Evolutionary conservation across 768 basidiomycete species (phyloP), one percentile per base, ranked within the genome.

Genomic region (Exidia glandulosa): DNA sequence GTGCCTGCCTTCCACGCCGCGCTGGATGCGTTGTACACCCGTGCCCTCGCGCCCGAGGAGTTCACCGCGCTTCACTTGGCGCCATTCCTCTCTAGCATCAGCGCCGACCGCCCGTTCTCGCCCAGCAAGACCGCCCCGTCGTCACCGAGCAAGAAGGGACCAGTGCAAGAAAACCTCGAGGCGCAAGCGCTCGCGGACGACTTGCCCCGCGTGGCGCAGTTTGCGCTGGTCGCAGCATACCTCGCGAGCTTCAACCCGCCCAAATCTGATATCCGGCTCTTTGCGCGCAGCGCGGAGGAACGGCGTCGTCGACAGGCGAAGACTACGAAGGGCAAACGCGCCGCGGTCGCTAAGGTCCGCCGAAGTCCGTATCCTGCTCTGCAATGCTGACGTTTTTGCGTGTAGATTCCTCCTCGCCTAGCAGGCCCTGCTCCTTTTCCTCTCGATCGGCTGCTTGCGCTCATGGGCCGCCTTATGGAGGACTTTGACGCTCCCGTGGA

Each of bases 191-290:
- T 57, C 7, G 45, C 32, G 33, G 57, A 29, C 25, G 50, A 58
- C 23, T 74, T 87, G 34, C 84, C 86, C 1, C 78, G 80, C 3
- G 81, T 88, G 77, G 83, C 84, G 25, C 87, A 87, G 66, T 92
- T 83, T 65, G 76, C 93, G 27, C 72, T 94, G 3, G 70, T 93
- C 3, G 87, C 89, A 0, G 81, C 85, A 1, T 95, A 85, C 67
- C 72, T 93, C 41, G 90, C 91, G 4, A 90, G 90, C 45, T 87
- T 86, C 45, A 96, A 95, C 66, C 92, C 93, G 2, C 71, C 84
- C 0, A 86, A 84, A 66, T 85, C 83, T 9, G 93, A 94, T 70
- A 34, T 90, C 63, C 76, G 88, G 36, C 85, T 95, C 81, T 91
- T 96, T 71, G 87, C 88, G 3, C 70, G 92, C 14, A 86, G 83